phyloP scores from a whole-genome alignment of 371 early-diverging fungal genomes.

The Apophysomyces sp. region DNA sequence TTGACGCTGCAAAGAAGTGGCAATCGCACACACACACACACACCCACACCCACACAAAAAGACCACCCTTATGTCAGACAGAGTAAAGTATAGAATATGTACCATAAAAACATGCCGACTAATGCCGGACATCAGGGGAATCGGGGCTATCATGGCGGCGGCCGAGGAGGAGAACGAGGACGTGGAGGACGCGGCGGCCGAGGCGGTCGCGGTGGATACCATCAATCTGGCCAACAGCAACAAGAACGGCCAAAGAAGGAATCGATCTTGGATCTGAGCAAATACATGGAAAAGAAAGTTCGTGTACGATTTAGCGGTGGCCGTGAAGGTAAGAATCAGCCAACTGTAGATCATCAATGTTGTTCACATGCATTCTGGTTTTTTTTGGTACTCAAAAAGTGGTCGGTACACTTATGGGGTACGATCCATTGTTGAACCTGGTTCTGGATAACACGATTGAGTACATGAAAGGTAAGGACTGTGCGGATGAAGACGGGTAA shows the following conservation, averaged over 20 bases:
- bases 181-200: conserved; percentile 57
- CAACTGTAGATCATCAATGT: background rate
- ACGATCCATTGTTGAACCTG: conserved; percentile 89
- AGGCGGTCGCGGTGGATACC: conserved; percentile 43
- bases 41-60: too few relatives aligned
- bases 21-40: too few relatives aligned
- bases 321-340: conserved; percentile 76
- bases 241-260: conserved; percentile 78
- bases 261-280: conserved; percentile 87
- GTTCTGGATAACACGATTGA: conserved; percentile 93
- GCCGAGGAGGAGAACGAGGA: conserved; percentile 49
- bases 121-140: conserved; percentile 3
- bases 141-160: conserved; percentile 22
- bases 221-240: conserved; percentile 29
- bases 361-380: conserved; percentile 11
- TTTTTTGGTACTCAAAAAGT: conserved; percentile 48
- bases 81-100: background rate
- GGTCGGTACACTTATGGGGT: conserved; percentile 88
- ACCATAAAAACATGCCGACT: background rate
- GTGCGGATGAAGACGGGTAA: too few relatives aligned
- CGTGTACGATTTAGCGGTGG: conserved; percentile 92
- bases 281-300: conserved; percentile 90
- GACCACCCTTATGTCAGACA: conserved; percentile 8
- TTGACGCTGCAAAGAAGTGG: too few relatives aligned
- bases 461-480: conserved; percentile 65